These are phyloP conservation scores for Kodamaea sp. DNA, from an alignment of 1,139 yeast genomes.

Conservation along the genomic window DNA sequence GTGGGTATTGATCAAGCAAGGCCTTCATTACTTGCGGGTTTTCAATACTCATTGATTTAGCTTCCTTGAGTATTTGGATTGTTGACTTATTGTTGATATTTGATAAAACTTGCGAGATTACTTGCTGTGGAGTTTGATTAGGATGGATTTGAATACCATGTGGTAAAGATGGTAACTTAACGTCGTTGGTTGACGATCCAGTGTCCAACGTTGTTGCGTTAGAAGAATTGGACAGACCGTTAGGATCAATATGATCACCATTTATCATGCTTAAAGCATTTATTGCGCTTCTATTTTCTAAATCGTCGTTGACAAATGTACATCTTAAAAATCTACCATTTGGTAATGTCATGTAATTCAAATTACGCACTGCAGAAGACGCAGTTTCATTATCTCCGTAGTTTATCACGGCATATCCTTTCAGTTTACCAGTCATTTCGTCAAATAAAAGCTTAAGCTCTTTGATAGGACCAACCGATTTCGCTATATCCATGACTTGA, in stretches of 20 bases:
- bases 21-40: conserved; percentile 63
- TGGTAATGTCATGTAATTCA: conserved; percentile 77
- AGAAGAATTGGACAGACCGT: conserved; percentile 10
- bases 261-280: conserved; percentile 7
- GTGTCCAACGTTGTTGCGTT: conserved; percentile 7
- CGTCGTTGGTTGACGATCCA: conserved; percentile 1
- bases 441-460: conserved; percentile 77
- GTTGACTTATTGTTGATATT: conserved; percentile 58
- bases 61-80: conserved; percentile 53
- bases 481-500: conserved; percentile 75
- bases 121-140: conserved; percentile 55
- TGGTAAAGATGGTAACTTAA: conserved; percentile 41
- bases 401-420: conserved; percentile 86
- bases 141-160: conserved; percentile 50
- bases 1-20: conserved; percentile 69
- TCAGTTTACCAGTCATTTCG: conserved; percentile 84
- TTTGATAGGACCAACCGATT: conserved; percentile 82
- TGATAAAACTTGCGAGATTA: conserved; percentile 55
- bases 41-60: conserved; percentile 59
- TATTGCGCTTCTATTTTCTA: conserved; percentile 9
- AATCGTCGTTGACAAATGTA: conserved; percentile 55
- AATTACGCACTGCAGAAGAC: conserved; percentile 83
- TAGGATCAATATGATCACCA: conserved; percentile 8
- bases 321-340: conserved; percentile 64
- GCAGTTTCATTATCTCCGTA: conserved; percentile 78